phyloP scores from a whole-genome alignment of 148 eudicot genomes.

The Fagopyrum homotropicum region DNA sequence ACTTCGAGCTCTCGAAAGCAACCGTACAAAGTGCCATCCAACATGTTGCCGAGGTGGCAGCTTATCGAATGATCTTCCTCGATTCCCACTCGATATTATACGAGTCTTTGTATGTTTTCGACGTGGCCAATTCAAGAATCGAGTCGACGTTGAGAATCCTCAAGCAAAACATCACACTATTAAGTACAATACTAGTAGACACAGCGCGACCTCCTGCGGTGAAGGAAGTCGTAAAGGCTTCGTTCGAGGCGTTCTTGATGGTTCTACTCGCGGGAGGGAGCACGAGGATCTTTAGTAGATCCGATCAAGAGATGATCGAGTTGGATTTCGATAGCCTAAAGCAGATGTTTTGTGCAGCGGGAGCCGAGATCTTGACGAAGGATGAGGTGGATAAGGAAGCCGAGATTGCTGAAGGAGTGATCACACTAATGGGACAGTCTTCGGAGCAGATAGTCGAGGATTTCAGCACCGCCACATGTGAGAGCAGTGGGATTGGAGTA shows the following conservation, averaged over 20 bases:
- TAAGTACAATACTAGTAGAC: constrained; percentile 64
- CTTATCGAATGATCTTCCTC: constrained; percentile 66
- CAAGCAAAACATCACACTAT: constrained; percentile 68
- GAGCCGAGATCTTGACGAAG: constrained; percentile 55
- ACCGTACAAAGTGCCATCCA: constrained; percentile 46
- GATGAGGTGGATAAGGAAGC: constrained; percentile 74
- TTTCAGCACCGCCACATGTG: constrained; percentile 57
- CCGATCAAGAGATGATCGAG: constrained; percentile 55
- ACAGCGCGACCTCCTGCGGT: constrained; percentile 61
- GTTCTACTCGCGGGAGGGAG: constrained; percentile 85
- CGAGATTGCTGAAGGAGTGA: constrained; percentile 71
- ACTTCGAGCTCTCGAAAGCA: constrained; percentile 48
- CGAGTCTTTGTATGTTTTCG: constrained; percentile 48
- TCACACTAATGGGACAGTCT: constrained; percentile 64
- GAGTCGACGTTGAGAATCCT: constrained; percentile 49
- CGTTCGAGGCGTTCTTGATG: constrained; percentile 78
- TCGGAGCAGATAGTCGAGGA: constrained; percentile 80
- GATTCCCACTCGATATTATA: constrained; percentile 71
- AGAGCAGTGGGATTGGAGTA: constrained; percentile 60
- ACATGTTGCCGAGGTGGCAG: constrained; percentile 79
- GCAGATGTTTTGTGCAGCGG: constrained; percentile 47
- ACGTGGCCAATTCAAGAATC: constrained; percentile 51
- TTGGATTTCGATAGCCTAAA: constrained; percentile 70
- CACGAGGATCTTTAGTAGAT: constrained; percentile 37
- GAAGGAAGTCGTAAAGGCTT: constrained; percentile 83